Evolutionary conservation across 139 green algal genomes (phyloP).

Genomic region (Closterium sp.): DNA sequence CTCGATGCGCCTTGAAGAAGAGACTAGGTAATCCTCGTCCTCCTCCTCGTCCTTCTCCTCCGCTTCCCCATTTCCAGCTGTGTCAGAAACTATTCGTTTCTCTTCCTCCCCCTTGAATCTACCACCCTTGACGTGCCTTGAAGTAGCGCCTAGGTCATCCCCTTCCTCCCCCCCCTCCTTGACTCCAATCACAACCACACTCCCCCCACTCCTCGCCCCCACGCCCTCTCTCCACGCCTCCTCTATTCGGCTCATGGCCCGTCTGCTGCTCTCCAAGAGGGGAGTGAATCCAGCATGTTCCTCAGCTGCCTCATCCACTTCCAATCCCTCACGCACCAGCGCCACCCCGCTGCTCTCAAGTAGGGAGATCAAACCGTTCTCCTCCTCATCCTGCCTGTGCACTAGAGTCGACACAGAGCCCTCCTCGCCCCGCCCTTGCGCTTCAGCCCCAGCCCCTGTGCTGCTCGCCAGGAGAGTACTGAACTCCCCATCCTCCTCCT

Average conservation of each 20-base stretch:
- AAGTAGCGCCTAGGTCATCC: too few relatives aligned
- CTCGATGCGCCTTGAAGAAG: too few relatives aligned
- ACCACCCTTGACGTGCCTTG: too few relatives aligned
- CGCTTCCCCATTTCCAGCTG: too few relatives aligned
- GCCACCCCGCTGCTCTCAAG: not conserved
- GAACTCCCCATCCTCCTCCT: not conserved
- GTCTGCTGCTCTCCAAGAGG: not conserved
- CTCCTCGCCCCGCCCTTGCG: too few relatives aligned
- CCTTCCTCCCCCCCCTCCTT: not conserved
- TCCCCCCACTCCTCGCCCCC: not conserved
- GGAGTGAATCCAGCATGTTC: not conserved
- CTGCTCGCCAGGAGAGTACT: not conserved
- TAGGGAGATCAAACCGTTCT: not conserved
- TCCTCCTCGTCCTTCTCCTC: not conserved
- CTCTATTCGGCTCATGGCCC: not conserved
- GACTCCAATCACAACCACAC: not conserved
- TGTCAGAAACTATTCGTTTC: too few relatives aligned
- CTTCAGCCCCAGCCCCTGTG: not conserved
- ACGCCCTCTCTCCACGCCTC: not conserved
- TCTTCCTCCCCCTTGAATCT: too few relatives aligned
- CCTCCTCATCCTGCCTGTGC: too few relatives aligned
- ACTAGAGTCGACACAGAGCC: too few relatives aligned
- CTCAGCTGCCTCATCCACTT: not conserved
- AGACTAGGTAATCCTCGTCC: not conserved
- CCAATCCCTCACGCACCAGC: not conserved